Base-by-base conservation (phyloP, 306 rosid genomes). In the Corylus avellana region DNA sequence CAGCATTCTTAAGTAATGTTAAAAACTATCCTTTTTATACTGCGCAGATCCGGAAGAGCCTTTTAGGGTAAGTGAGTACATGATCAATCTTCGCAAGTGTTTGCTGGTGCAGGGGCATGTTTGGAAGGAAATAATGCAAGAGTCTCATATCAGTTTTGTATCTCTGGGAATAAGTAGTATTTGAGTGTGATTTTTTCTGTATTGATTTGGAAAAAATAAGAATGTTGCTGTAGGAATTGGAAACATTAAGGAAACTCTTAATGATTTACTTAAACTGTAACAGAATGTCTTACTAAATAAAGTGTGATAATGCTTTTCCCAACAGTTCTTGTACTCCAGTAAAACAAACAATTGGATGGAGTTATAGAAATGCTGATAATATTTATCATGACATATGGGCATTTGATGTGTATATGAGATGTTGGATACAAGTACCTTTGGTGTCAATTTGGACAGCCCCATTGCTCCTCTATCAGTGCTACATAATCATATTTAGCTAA, bases 11-110 rank as follows among this genome's bases (percentile, higher is more conserved):
- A 42, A 1, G 46, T 42, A 6, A 42, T 42, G 7, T 1, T 42
- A 42, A 42, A 42, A 42, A 42, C 46, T 42, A 6, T 42, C 1
- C 6, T 42, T 42, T 42, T 42, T 42, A 42, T 6, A 42, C 46
- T 1, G 46, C 1, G 77, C 81, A 85, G 84, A 82, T 85, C 50
- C 75, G 82, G 72, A 85, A 82, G 88, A 18, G 59, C 71, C 78
- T 82, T 73, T 68, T 82, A 79, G 79, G 85, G 9, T 71, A 48
- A 71, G 32, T n/a, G 22, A 77, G 29, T 3, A 27, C 35, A 74
- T 39, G 55, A 69, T 42, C 56, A 49, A 42, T 49, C 57, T 66
- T 35, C 57, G 5, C 29, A 10, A 5, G 72, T 67, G 25, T 42
- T 67, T 67, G 72, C 27, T 18, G 9, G 72, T 10, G 22, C 27